These are phyloP conservation scores for Candida parachauliodes DNA, from an alignment of 805 yeast genomes.

Conservation along the genomic window DNA sequence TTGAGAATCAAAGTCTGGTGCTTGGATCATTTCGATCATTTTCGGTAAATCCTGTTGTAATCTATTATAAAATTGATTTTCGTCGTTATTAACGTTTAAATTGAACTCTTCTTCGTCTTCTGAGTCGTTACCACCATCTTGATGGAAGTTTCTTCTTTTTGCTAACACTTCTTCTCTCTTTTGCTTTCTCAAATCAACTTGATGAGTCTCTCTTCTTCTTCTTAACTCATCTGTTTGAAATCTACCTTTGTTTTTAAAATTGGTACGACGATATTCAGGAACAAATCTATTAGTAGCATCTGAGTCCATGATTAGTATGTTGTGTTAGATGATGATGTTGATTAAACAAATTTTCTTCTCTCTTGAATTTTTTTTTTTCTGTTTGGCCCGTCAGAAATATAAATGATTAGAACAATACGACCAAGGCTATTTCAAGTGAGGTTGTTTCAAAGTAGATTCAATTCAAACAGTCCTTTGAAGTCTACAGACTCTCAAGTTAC, in stretches of 20 bases:
- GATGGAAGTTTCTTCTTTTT: constrained; percentile 80
- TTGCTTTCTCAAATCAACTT: constrained; percentile 93
- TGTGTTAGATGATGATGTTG: constrained; percentile 4
- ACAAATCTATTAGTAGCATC: constrained; percentile 80
- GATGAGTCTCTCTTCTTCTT: constrained; percentile 96
- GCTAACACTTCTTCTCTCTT: constrained; percentile 93
- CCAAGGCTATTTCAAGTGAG: too few relatives aligned
- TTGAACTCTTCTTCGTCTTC: constrained; percentile 40
- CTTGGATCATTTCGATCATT: constrained; percentile 77
- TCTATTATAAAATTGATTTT: constrained; percentile 36
- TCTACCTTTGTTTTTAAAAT: constrained; percentile 90
- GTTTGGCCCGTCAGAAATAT: background rate
- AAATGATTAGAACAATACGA: background rate
- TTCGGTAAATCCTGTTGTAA: constrained; percentile 67
- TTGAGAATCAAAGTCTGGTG: constrained; percentile 74
- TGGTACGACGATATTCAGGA: constrained; percentile 96
- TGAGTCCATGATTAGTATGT: constrained; percentile 52
- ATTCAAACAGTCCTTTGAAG: background rate
- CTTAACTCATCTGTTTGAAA: constrained; percentile 95
- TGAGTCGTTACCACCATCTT: constrained; percentile 36
- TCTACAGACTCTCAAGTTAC: constrained; percentile 31
- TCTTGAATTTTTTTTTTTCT: constrained; percentile 2
- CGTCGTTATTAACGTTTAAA: constrained; percentile 39
- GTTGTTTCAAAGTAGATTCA: too few relatives aligned
- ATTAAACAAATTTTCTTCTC: constrained; percentile 1